phyloP scores from a whole-genome alignment of 2,329 filamentous ascomycete genomes.

The Fusarium abutilonis region DNA sequence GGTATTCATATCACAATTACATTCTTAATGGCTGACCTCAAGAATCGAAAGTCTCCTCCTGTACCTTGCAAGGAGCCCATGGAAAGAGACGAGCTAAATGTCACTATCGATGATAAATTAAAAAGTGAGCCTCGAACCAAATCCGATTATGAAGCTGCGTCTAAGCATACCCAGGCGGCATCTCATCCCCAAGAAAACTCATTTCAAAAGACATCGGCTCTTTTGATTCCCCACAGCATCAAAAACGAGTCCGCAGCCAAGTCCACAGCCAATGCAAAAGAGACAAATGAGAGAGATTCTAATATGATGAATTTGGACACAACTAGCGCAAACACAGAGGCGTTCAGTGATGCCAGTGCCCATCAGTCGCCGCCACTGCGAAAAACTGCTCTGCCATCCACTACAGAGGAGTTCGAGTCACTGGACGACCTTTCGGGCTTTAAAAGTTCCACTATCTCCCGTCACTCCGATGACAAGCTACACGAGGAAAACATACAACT shows the following conservation, averaged over 20 bases:
- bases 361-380: slow-evolving; percentile 16
- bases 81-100: neutral
- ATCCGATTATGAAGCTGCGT: neutral
- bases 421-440: slow-evolving; percentile 33
- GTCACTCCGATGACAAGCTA: slow-evolving; percentile 19
- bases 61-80: slow-evolving; percentile 33
- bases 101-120: neutral
- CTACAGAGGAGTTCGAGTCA: slow-evolving; percentile 30
- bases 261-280: slow-evolving; percentile 13
- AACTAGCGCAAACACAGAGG: slow-evolving; percentile 1
- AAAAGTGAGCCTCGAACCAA: slow-evolving; percentile 1
- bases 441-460: slow-evolving; percentile 20
- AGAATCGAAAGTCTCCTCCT: slow-evolving; percentile 18
- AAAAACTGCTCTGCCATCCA: slow-evolving; percentile 15
- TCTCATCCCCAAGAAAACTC: slow-evolving; percentile 31
- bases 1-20: no score
- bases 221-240: slow-evolving; percentile 20
- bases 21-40: slow-evolving; percentile 23
- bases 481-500: slow-evolving; percentile 32
- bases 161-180: slow-evolving; percentile 20
- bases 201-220: slow-evolving; percentile 22
- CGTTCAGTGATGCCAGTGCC: slow-evolving; percentile 14
- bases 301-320: slow-evolving; percentile 26
- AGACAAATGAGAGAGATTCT: slow-evolving; percentile 5
- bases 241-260: slow-evolving; percentile 5